Evolutionary conservation across 768 basidiomycete genomes (phyloP), one percentile per base, ranked within the genome.

Genomic region (Pisolithus sp.): DNA sequence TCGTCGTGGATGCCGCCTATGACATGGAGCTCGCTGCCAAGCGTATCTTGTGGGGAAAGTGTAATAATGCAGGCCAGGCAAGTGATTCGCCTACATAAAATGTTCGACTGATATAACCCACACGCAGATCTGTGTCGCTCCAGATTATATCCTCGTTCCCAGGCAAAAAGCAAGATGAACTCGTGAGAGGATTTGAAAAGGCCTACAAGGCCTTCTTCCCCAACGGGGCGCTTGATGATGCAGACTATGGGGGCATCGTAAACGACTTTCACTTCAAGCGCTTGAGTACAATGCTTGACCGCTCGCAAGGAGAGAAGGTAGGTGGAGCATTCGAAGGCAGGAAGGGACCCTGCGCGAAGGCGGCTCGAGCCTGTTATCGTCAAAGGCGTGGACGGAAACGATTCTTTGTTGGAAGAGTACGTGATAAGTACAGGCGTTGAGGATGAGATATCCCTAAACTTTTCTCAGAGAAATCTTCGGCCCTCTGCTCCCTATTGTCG

Each of bases 1-100:
- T 73, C 2, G 53, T 79, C 21, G 63, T 83, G 38, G 75, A 75
- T 47, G 51, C 71, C 7, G 66, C 69, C 21, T 66, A 64, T 55
- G 71, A 74, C 39, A 56, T 82, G 56, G 66, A 73, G 5, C 53
- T 83, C 30, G 76, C 80, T 0, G 87, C 85, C 3, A 79, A 77
- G 59, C 76, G 86, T 7, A 75, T 86, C 31, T 65, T 86, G 24
- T 85, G 79, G 76, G 86, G 81, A 1, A 89, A 88, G 65, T 69
- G 69, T 8, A 72, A 68, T 52, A 88, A 89, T 55, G 72, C 79
- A 2, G 87, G 87, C 8, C 86, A 86, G 74, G 79, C 73, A 41
- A 49, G 64, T 46, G 30, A 37, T 9, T 40, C 10, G 39, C 46
- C 17, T 15, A 34, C 18, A 5, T 9, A 28, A n/a, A 34, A 15